Conservation (phyloP, 805 yeast genomes). For the Nakazawaea ernobii region DNA sequence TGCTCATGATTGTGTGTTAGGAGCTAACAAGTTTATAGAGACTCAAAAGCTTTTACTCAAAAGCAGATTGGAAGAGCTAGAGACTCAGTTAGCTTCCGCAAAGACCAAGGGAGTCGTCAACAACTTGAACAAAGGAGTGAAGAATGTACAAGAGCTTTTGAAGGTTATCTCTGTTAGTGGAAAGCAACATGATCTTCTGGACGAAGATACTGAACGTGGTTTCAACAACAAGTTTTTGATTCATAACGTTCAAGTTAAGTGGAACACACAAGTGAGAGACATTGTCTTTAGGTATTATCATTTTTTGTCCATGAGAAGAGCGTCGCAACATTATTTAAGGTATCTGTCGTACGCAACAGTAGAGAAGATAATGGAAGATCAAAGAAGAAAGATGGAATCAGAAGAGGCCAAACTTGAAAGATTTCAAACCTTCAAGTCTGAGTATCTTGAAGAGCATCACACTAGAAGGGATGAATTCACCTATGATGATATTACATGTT, state of each 20-base stretch:
- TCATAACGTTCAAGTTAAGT: slow-evolving; percentile 67
- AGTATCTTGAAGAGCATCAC: slow-evolving; percentile 17
- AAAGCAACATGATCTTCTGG: not conserved
- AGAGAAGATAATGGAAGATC: slow-evolving; percentile 41
- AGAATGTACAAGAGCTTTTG: slow-evolving; percentile 9
- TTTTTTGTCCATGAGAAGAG: slow-evolving; percentile 37
- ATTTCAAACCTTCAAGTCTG: slow-evolving; percentile 10
- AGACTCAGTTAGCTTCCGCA: slow-evolving; percentile 24
- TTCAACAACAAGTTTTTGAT: slow-evolving; percentile 68
- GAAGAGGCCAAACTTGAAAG: not conserved
- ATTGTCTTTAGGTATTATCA: slow-evolving; percentile 55
- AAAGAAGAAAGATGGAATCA: slow-evolving; percentile 9
- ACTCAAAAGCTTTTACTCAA: slow-evolving; percentile 38
- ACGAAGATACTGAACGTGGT: slow-evolving; percentile 7
- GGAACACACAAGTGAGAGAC: slow-evolving; percentile 71
- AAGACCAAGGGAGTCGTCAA: slow-evolving; percentile 8
- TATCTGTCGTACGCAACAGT: slow-evolving; percentile 45
- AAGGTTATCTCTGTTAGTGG: slow-evolving; percentile 4
- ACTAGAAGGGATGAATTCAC: slow-evolving; percentile 5
- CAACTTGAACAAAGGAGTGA: slow-evolving; percentile 5
- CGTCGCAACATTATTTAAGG: slow-evolving; percentile 35
- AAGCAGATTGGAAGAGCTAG: slow-evolving; percentile 21
- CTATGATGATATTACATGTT: slow-evolving; percentile 10
- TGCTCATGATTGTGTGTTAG: slow-evolving; percentile 63
- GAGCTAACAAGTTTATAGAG: slow-evolving; percentile 40